Percentiles rank a stretch among this genome's conserved stretches.
phyloP scores from a whole-genome alignment of 257 asterid genomes.

The Orobanche coerulescens region DNA sequence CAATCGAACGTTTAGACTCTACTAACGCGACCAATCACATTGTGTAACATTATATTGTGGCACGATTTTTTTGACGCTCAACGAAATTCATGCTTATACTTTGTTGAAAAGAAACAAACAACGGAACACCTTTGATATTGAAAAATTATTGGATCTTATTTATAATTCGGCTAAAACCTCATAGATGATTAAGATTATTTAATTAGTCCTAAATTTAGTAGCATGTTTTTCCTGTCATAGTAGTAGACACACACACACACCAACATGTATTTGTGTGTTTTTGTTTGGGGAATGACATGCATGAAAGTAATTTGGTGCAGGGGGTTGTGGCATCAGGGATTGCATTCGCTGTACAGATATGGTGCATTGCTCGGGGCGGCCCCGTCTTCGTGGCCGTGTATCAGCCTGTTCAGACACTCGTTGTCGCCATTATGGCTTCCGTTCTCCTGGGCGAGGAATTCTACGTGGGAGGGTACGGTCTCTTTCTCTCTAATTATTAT shows the following conservation, averaged over 20 bases:
- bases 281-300: background rate
- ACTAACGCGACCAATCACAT: too few relatives aligned
- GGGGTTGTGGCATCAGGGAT: constrained; percentile 99
- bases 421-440: constrained; percentile 85
- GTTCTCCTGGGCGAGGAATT: constrained; percentile 71
- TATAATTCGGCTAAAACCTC: too few relatives aligned
- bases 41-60: too few relatives aligned
- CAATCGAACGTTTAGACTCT: too few relatives aligned
- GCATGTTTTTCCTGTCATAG: too few relatives aligned
- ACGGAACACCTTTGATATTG: too few relatives aligned
- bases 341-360: constrained; percentile 98
- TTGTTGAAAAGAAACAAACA: too few relatives aligned
- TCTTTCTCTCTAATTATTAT: background rate
- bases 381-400: constrained; percentile 98
- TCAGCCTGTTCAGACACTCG: constrained; percentile 98
- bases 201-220: too few relatives aligned
- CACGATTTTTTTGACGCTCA: too few relatives aligned
- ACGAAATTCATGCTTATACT: too few relatives aligned
- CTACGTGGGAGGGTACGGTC: constrained; percentile 77
- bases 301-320: constrained; percentile 33
- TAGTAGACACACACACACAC: constrained; percentile 9
- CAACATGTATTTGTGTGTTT: constrained; percentile 26
- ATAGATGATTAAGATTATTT: too few relatives aligned
- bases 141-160: too few relatives aligned
- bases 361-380: constrained; percentile 99